phyloP scores from a whole-genome alignment of 2,329 filamentous ascomycete species.

The Ascochyta fabae region DNA sequence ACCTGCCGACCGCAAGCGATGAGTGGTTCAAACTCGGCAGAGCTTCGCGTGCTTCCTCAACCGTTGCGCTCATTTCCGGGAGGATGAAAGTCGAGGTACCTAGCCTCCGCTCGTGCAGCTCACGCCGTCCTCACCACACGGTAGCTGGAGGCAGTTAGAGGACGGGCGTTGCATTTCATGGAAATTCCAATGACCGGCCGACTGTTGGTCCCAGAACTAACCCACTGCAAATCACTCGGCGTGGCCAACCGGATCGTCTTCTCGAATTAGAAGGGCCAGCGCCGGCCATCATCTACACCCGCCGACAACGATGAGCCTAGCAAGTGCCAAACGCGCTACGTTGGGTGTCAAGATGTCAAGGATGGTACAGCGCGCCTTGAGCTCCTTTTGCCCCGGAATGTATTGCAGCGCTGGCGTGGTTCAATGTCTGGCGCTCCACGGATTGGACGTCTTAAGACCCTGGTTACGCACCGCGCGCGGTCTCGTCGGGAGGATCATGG shows the following conservation, averaged over 20 bases:
- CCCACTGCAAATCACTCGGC: not conserved
- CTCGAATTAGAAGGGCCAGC: conserved; percentile 1
- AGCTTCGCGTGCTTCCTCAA: not conserved
- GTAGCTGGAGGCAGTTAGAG: conserved; percentile 7
- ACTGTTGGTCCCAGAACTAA: conserved; percentile 3
- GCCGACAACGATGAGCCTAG: conserved; percentile 13
- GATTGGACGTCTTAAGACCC: conserved; percentile 8
- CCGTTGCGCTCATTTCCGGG: not conserved
- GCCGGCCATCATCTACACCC: conserved; percentile 9
- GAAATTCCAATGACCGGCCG: not conserved
- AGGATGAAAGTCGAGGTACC: not conserved
- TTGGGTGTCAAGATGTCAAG: conserved; percentile 15
- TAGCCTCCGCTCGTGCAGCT: conserved; percentile 2
- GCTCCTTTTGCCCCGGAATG: conserved; percentile 4
- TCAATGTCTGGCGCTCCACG: not conserved
- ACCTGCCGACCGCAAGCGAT: not conserved
- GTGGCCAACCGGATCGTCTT: conserved; percentile 1
- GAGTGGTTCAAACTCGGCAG: conserved; percentile 1
- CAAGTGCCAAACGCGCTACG: conserved; percentile 12
- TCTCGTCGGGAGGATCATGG: conserved; percentile 13
- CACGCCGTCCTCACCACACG: conserved; percentile 1
- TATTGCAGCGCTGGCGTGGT: not conserved
- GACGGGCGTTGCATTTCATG: not conserved
- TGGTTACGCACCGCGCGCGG: conserved; percentile 5
- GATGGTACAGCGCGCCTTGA: conserved; percentile 2